phyloP scores from a whole-genome alignment of 495 filamentous ascomycete species.

The Pseudoneurospora amorphoporcata region DNA sequence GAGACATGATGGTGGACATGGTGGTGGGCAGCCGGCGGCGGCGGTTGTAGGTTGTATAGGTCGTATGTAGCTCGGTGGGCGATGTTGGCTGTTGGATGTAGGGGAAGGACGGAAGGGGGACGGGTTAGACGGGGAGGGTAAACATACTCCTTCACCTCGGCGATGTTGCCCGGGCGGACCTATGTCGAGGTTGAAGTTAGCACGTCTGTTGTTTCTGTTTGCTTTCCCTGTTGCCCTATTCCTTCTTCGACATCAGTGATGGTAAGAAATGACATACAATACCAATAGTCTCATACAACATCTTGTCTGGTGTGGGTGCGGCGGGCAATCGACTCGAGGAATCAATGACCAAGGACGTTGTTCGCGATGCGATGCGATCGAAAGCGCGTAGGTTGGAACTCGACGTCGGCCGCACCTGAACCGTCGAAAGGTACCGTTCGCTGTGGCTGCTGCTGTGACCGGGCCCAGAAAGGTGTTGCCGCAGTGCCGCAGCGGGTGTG shows the following conservation, averaged over 20 bases:
- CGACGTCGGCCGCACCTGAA: neutral
- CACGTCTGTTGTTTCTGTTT: conserved; percentile 1
- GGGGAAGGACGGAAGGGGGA: neutral
- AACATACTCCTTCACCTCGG: conserved; percentile 88
- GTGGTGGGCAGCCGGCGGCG: neutral
- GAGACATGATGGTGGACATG: neutral
- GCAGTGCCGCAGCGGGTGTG: neutral
- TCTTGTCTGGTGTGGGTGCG: conserved; percentile 29
- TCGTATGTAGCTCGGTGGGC: too few relatives aligned
- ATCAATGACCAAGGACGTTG: neutral
- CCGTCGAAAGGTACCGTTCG: neutral
- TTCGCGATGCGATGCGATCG: neutral
- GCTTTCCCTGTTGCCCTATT: neutral
- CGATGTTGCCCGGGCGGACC: conserved; percentile 80
- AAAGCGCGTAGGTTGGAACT: neutral
- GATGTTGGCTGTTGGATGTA: too few relatives aligned
- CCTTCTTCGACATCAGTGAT: neutral
- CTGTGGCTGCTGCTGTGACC: neutral
- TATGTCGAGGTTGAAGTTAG: conserved; percentile 24
- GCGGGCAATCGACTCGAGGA: neutral
- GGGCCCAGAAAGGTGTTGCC: neutral
- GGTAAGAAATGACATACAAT: conserved; percentile 51
- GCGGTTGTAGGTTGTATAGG: neutral
- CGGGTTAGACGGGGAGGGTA: neutral
- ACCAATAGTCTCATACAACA: conserved; percentile 97